Evolutionary conservation across 2,329 filamentous ascomycete species (phyloP).

Genomic region (Chaetothyriales sp.): DNA sequence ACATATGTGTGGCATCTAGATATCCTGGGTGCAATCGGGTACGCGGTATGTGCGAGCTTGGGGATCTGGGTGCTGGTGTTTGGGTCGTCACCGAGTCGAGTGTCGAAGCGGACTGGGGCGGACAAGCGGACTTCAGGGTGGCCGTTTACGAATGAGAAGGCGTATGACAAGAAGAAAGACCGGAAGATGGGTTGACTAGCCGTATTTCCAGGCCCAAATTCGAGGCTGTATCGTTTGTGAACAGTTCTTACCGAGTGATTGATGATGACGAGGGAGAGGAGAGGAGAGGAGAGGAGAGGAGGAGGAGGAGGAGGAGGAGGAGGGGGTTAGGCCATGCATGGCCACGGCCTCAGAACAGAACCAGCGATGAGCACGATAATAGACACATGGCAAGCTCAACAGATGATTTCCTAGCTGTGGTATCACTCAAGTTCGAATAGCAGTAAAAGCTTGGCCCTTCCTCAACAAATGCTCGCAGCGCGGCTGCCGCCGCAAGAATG

Average conservation of each 20-base stretch:
- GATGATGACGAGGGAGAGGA: background rate
- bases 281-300: background rate
- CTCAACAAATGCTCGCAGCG: background rate
- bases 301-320: background rate
- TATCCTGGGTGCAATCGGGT: slow-evolving; percentile 46
- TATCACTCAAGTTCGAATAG: background rate
- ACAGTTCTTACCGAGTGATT: background rate
- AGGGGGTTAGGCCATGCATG: background rate
- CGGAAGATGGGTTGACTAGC: slow-evolving; percentile 22
- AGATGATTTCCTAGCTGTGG: background rate
- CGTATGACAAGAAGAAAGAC: slow-evolving; percentile 38
- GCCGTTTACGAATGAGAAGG: slow-evolving; percentile 49
- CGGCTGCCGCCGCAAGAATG: background rate
- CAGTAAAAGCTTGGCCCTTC: background rate
- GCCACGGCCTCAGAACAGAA: background rate
- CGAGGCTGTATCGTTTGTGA: no score
- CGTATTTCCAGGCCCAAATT: background rate
- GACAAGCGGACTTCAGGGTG: slow-evolving; percentile 55
- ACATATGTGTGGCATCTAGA: slow-evolving; percentile 43
- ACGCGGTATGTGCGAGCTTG: slow-evolving; percentile 43
- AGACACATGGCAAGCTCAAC: background rate
- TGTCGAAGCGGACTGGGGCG: slow-evolving; percentile 50
- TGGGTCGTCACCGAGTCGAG: slow-evolving; percentile 41
- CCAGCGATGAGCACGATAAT: background rate
- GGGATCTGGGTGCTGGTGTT: slow-evolving; percentile 54